phyloP scores from a whole-genome alignment of 2,329 filamentous ascomycete genomes.

The Tolypocladium inflatum region DNA sequence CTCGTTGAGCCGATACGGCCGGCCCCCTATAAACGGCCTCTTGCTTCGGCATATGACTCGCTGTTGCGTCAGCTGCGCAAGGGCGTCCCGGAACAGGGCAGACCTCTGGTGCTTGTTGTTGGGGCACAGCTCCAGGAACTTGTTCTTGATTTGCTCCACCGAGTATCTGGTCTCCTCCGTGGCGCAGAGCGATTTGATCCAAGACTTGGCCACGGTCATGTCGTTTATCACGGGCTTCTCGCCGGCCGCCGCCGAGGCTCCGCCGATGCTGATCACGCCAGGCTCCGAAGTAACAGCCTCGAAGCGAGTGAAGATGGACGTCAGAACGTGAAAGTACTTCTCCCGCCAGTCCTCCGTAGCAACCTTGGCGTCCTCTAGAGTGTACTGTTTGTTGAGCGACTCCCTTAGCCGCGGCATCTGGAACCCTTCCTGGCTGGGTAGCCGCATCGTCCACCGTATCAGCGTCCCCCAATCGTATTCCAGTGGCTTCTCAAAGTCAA shows the following conservation, averaged over 20 bases:
- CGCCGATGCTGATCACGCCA: constrained; percentile 23
- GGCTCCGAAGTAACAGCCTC: constrained; percentile 42
- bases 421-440: constrained; percentile 34
- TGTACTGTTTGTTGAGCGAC: constrained; percentile 33
- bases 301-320: constrained; percentile 48
- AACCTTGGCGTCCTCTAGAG: constrained; percentile 24
- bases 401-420: constrained; percentile 37
- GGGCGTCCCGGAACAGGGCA: constrained; percentile 35
- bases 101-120: constrained; percentile 29
- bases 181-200: constrained; percentile 49
- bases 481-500: constrained; percentile 54
- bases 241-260: constrained; percentile 3
- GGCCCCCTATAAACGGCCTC: constrained; percentile 45
- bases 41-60: constrained; percentile 52
- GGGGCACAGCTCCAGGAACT: constrained; percentile 38
- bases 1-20: constrained; percentile 54
- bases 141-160: constrained; percentile 36
- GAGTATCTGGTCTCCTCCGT: constrained; percentile 41
- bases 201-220: constrained; percentile 41
- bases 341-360: constrained; percentile 40
- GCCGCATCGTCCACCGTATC: constrained; percentile 56
- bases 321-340: constrained; percentile 42
- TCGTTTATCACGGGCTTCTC: constrained; percentile 9
- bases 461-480: constrained; percentile 60
- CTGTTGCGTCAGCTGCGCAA: constrained; percentile 37